phyloP scores from a whole-genome alignment of 2,329 filamentous ascomycete genomes.

The Colletotrichum camelliae region DNA sequence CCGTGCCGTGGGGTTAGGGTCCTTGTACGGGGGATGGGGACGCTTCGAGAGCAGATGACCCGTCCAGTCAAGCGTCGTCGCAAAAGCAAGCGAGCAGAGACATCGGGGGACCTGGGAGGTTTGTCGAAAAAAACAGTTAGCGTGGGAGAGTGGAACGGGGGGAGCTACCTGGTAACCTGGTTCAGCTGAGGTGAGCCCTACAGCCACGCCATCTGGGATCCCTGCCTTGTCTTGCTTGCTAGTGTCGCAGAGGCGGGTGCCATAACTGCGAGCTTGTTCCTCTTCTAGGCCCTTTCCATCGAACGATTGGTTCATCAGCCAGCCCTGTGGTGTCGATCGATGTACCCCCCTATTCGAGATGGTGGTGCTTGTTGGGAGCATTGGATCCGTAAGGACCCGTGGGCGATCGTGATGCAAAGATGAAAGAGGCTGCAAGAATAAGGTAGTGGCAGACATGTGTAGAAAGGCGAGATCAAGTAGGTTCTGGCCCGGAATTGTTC shows the following conservation, averaged over 20 bases:
- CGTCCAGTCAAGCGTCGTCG: background rate
- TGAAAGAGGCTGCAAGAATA: background rate
- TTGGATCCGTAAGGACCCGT: background rate
- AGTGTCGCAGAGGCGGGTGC: constrained; percentile 11
- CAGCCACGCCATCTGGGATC: constrained; percentile 28
- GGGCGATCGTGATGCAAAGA: background rate
- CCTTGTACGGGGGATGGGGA: constrained; percentile 32
- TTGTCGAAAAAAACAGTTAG: constrained; percentile 32
- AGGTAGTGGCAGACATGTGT: background rate
- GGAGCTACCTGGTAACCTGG: constrained; percentile 10
- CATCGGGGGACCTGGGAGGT: background rate
- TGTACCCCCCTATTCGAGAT: background rate
- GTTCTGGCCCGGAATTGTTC: background rate
- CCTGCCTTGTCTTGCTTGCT: constrained; percentile 22
- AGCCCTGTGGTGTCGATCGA: constrained; percentile 24
- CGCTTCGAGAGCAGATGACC: constrained; percentile 22
- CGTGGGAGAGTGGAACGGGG: constrained; percentile 33
- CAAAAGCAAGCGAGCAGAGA: constrained; percentile 1
- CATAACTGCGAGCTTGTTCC: constrained; percentile 31
- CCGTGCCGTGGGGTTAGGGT: constrained; percentile 17
- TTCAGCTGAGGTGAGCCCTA: constrained; percentile 45
- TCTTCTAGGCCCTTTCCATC: constrained; percentile 25
- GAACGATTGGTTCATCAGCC: constrained; percentile 30
- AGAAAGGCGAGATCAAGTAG: background rate
- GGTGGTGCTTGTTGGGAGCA: background rate